These are phyloP conservation scores for Coemansia sp. DNA, from an alignment of 192 early-diverging fungal genomes.

Conservation along the genomic window DNA sequence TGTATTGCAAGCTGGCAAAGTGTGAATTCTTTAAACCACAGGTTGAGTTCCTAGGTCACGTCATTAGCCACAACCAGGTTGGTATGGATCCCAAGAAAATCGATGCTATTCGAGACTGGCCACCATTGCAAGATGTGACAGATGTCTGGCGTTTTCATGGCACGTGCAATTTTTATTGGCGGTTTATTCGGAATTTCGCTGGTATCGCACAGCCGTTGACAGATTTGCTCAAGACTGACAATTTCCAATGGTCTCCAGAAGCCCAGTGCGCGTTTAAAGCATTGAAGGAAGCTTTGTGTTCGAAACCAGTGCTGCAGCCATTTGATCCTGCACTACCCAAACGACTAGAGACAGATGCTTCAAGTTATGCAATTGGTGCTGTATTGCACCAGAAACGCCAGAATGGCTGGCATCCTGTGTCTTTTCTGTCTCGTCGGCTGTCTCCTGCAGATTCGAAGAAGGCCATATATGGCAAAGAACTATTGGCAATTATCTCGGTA, in stretches of 20 bases:
- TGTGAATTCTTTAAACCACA: slow-evolving; percentile 4
- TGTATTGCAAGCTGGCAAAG: slow-evolving; percentile 1
- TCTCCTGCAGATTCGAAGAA: slow-evolving; percentile 1
- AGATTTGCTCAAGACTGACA: slow-evolving; percentile 9
- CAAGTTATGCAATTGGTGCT: slow-evolving; percentile 13
- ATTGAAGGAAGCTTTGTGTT: background rate
- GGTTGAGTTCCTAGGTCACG: slow-evolving; percentile 9
- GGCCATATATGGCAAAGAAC: slow-evolving; percentile 10
- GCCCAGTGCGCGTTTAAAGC: slow-evolving; percentile 1
- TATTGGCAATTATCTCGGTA: slow-evolving; percentile 5
- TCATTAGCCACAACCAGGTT: background rate
- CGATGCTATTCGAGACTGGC: slow-evolving; percentile 8
- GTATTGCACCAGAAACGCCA: slow-evolving; percentile 9
- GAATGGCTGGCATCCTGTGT: slow-evolving; percentile 9
- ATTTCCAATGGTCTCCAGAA: background rate
- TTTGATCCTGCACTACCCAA: slow-evolving; percentile 20
- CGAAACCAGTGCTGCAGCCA: background rate
- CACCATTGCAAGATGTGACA: background rate
- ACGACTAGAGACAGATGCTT: slow-evolving; percentile 19
- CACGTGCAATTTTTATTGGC: slow-evolving; percentile 1
- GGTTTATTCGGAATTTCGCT: slow-evolving; percentile 2
- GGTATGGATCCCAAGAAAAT: slow-evolving; percentile 12
- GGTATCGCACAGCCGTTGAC: slow-evolving; percentile 3
- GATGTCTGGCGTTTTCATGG: slow-evolving; percentile 31
- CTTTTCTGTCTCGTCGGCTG: slow-evolving; percentile 15